Evolutionary conservation across 345 rosid genomes (phyloP).

Genomic region (Eutrema heterophyllum): DNA sequence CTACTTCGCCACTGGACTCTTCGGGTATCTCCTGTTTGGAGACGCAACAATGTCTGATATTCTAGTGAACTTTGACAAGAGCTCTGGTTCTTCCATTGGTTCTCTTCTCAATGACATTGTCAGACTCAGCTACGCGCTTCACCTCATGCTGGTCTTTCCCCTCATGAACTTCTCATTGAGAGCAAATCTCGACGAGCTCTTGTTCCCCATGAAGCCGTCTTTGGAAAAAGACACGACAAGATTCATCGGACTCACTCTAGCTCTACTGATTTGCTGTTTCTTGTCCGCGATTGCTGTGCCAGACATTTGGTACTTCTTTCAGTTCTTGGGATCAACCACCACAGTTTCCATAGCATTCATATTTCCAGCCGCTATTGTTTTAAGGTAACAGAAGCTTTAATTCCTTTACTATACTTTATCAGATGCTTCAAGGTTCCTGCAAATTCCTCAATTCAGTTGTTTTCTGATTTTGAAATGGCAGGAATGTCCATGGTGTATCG

Average conservation of each 20-base stretch:
- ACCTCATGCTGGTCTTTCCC: conserved; percentile 79
- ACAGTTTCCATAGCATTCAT: conserved; percentile 81
- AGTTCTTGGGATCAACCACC: conserved; percentile 83
- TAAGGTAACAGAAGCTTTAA: conserved; percentile 45
- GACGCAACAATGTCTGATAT: conserved; percentile 77
- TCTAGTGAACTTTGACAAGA: conserved; percentile 64
- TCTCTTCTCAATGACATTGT: conserved; percentile 58
- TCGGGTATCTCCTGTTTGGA: conserved; percentile 77
- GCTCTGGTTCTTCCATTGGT: conserved; percentile 52
- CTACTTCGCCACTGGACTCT: conserved; percentile 64
- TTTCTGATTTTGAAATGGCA: conserved; percentile 2
- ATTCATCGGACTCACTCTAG: conserved; percentile 49
- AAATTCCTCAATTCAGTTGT: background rate
- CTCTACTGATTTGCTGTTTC: conserved; percentile 44
- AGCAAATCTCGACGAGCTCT: conserved; percentile 64
- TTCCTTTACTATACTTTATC: background rate
- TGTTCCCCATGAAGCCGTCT: conserved; percentile 46
- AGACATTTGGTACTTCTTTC: conserved; percentile 79
- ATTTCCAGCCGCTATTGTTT: conserved; percentile 74
- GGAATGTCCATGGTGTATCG: conserved; percentile 46
- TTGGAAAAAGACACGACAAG: conserved; percentile 45
- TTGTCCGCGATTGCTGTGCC: conserved; percentile 60
- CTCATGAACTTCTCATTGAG: conserved; percentile 79
- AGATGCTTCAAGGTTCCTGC: background rate
- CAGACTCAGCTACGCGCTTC: conserved; percentile 76